These are phyloP conservation scores for Trichomonascus vanleenenianus DNA, from an alignment of 805 yeast species.

Conservation along the genomic window DNA sequence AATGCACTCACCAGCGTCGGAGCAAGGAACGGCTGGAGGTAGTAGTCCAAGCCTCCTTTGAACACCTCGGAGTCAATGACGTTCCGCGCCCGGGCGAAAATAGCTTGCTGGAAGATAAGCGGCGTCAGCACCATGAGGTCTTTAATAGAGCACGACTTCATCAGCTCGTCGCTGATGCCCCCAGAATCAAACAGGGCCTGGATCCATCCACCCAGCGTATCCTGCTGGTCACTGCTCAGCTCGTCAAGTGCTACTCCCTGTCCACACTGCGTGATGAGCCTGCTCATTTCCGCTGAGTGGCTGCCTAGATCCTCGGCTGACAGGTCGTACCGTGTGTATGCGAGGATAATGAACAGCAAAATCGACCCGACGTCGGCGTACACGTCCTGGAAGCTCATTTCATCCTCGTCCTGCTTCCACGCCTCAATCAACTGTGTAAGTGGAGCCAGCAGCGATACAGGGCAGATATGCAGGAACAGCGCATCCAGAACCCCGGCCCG, in stretches of 20 bases:
- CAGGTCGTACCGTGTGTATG: conserved; percentile 35
- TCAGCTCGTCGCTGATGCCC: conserved; percentile 79
- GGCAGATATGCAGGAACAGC: conserved; percentile 39
- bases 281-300: background rate
- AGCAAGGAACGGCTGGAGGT: conserved; percentile 70
- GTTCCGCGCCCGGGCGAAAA: conserved; percentile 49
- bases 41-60: conserved; percentile 77
- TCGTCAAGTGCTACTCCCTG: conserved; percentile 6
- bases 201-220: conserved; percentile 61
- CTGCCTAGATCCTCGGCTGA: conserved; percentile 15
- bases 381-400: conserved; percentile 53
- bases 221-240: conserved; percentile 20
- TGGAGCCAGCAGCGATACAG: conserved; percentile 36
- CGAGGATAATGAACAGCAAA: conserved; percentile 38
- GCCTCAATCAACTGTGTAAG: conserved; percentile 46
- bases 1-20: conserved; percentile 47
- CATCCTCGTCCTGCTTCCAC: conserved; percentile 44
- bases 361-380: conserved; percentile 64
- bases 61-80: conserved; percentile 52
- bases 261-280: background rate
- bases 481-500: conserved; percentile 36
- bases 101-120: conserved; percentile 62
- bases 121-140: conserved; percentile 69
- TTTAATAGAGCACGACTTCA: conserved; percentile 55
- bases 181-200: conserved; percentile 71